Evolutionary conservation across 208 protist genomes (phyloP), one percentile per base, ranked within the genome.

Genomic region (Acanthamoeba royreba): DNA sequence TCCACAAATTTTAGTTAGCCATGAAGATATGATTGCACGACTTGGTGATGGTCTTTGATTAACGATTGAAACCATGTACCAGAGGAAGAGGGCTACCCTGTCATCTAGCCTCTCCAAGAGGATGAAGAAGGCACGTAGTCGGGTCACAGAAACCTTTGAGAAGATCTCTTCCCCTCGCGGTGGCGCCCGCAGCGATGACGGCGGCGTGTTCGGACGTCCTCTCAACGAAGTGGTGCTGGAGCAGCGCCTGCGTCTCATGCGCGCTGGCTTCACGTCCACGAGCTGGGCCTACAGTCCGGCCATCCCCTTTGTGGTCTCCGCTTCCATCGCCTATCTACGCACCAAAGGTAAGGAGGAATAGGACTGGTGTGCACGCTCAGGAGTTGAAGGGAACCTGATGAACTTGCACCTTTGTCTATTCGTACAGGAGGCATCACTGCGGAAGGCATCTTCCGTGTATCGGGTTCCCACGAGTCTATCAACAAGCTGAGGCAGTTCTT

Each of bases 41-140:
- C n/a, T n/a, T n/a, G n/a, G n/a, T n/a, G n/a, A n/a, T n/a, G 22
- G 66, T 11, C 11, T 43, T 66, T 9, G 66, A 19, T 43, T 31
- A 47, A 49, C 40, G 8, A 17, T 55, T 85, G 43, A 13, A 22
- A 28, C 33, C 4, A 49, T 53, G 40, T 3, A 9, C 9, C 74
- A 85, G 74, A 49, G 74, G 43, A 85, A 85, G 43, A 25, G 74
- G 19, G 53, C 74, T 0, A 45, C 40, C 15, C 43, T 85, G 8
- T 85, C 74, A 22, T 85, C 74, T 2, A 85, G 74, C n/a, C 40
- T 85, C 43, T 85, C 74, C 2, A 46, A 85, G 22, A 9, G 74
- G 43, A 85, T 85, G 74, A 85, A 85, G 43, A 85, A 85, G 43
- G 74, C 74, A 19, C 28, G 74, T n/a, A 85, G 74, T 35, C 40